Conservation (phyloP, 441 rosid genomes). For the Breynia disticha region DNA sequence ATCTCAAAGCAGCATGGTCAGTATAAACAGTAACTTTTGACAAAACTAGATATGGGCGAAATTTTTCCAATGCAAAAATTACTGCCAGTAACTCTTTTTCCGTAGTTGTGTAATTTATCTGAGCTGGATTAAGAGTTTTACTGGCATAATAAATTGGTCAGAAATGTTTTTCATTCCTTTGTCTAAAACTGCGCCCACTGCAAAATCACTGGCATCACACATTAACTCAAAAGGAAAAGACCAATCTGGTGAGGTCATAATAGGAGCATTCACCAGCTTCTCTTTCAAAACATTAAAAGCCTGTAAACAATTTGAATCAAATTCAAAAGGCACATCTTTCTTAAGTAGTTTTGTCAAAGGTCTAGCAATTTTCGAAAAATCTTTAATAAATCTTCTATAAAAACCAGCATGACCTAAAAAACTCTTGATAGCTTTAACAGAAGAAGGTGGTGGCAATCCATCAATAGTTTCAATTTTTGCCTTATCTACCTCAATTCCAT, state of each 20-base stretch:
- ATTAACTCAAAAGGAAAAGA: background rate
- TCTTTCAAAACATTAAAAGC: background rate
- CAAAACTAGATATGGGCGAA: no score
- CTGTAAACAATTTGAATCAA: background rate
- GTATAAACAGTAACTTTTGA: no score
- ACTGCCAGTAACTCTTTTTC: background rate
- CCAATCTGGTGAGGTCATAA: background rate
- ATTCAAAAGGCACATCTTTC: background rate
- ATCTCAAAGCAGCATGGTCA: no score
- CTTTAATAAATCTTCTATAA: background rate
- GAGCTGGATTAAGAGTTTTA: background rate
- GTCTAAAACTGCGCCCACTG: background rate
- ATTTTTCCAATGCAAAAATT: no score
- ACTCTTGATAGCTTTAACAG: background rate
- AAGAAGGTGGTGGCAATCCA: background rate
- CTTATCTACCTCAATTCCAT: background rate
- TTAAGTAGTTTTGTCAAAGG: background rate
- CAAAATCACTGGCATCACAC: background rate
- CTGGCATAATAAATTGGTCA: background rate
- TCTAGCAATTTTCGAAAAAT: background rate
- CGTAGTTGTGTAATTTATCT: background rate
- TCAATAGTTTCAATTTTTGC: constrained; percentile 2
- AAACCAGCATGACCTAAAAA: background rate
- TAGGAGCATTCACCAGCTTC: background rate
- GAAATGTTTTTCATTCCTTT: background rate